Evolutionary conservation across 176 grass and related monocot species (phyloP).

Genomic region (Oryza rufipogon): DNA sequence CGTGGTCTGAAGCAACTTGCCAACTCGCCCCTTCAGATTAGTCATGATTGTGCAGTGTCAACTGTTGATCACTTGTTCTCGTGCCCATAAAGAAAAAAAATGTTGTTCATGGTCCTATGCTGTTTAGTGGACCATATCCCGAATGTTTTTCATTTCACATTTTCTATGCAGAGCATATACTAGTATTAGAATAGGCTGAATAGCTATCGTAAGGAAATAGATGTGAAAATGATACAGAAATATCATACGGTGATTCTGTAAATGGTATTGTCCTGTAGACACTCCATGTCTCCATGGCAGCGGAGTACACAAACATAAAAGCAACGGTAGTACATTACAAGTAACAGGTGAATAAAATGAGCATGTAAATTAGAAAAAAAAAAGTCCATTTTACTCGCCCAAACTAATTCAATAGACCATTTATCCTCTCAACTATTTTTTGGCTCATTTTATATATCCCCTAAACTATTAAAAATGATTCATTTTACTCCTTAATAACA

Average conservation of each 20-base stretch:
- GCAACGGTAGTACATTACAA: background rate
- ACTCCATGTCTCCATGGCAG: background rate
- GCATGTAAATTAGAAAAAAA: background rate
- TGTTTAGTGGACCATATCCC: background rate
- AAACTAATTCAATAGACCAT: too few species aligned
- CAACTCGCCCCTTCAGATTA: background rate
- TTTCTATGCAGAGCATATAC: background rate
- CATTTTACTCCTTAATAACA: too few species aligned
- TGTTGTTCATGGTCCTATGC: conserved; percentile 17
- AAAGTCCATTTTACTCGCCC: too few species aligned
- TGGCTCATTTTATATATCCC: too few species aligned
- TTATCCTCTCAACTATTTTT: too few species aligned
- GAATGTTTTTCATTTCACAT: conserved; percentile 8
- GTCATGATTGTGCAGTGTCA: background rate
- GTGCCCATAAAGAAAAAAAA: background rate
- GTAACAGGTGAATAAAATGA: background rate
- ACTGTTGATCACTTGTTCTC: conserved; percentile 19
- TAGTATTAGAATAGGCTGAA: conserved; percentile 25
- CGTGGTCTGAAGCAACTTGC: conserved; percentile 20
- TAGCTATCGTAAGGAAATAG: background rate
- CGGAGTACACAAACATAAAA: background rate
- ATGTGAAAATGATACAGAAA: background rate
- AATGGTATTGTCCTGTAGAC: background rate
- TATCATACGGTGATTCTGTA: background rate
- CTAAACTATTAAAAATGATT: too few species aligned